phyloP scores from a whole-genome alignment of 371 early-diverging fungal species.

The Sporodiniella umbellata region DNA sequence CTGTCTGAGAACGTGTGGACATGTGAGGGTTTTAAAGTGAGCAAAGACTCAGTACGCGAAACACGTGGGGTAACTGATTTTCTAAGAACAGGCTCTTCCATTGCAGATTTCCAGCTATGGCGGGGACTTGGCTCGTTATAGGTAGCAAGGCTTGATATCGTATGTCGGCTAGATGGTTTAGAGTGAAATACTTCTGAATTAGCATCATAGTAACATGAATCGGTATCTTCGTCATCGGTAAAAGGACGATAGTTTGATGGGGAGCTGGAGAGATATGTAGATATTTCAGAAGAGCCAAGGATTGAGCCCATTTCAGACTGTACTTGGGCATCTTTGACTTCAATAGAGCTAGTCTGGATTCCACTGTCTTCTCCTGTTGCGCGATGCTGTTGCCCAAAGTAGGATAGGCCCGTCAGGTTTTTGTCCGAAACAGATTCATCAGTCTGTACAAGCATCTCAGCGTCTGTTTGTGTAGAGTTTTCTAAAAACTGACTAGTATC shows the following conservation, averaged over 20 bases:
- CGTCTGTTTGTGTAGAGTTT: slow-evolving; percentile 7
- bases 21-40: slow-evolving; percentile 57
- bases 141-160: slow-evolving; percentile 3
- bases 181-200: slow-evolving; percentile 1
- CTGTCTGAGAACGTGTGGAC: slow-evolving; percentile 55
- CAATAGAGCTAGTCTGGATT: neutral
- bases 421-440: too few species aligned
- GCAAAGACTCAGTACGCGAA: slow-evolving; percentile 35
- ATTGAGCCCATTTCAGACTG: slow-evolving; percentile 3
- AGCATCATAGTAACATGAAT: slow-evolving; percentile 12
- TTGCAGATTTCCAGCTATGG: neutral
- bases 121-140: slow-evolving; percentile 1
- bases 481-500: neutral
- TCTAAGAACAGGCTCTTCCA: neutral
- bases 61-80: neutral
- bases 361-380: neutral
- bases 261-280: neutral
- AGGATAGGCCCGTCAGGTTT: too few species aligned
- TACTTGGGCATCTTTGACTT: slow-evolving; percentile 10
- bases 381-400: neutral
- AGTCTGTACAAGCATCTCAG: slow-evolving; percentile 7
- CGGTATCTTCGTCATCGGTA: slow-evolving; percentile 9
- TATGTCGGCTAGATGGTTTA: slow-evolving; percentile 13
- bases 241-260: slow-evolving; percentile 3
- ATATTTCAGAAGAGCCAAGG: neutral